These are phyloP conservation scores for Paradendryphiella salina DNA, from an alignment of 2,329 filamentous ascomycete genomes.

Conservation along the genomic window DNA sequence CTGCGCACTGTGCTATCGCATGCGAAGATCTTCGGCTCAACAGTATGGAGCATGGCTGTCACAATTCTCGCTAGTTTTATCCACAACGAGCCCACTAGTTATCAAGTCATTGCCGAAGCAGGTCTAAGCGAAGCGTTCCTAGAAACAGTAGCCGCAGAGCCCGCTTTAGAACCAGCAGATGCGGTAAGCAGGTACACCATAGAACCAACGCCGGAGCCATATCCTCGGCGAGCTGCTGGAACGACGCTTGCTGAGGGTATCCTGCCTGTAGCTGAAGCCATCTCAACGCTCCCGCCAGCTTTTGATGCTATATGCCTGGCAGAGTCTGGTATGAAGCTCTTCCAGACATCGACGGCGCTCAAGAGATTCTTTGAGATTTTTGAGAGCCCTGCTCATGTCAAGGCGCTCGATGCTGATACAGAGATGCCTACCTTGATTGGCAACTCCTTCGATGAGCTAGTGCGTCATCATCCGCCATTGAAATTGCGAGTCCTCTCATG, in stretches of 20 bases:
- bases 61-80: conserved; percentile 94
- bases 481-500: conserved; percentile 79
- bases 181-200: conserved; percentile 22
- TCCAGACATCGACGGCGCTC: conserved; percentile 79
- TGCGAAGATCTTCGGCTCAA: conserved; percentile 78
- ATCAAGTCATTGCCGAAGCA: conserved; percentile 91
- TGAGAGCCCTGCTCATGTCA: conserved; percentile 85
- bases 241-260: conserved; percentile 67
- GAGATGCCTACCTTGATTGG: conserved; percentile 76
- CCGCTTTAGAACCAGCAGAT: conserved; percentile 24
- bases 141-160: conserved; percentile 68
- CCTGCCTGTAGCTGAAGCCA: conserved; percentile 83
- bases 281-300: conserved; percentile 81
- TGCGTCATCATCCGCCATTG: conserved; percentile 86
- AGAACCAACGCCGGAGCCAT: conserved; percentile 17
- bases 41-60: conserved; percentile 94
- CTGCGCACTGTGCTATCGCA: conserved; percentile 82
- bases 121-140: conserved; percentile 85
- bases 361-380: conserved; percentile 95
- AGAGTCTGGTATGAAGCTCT: conserved; percentile 81
- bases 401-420: conserved; percentile 75
- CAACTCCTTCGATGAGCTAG: conserved; percentile 87
- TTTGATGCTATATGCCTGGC: conserved; percentile 95
- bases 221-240: conserved; percentile 30
- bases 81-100: conserved; percentile 97